phyloP scores from a whole-genome alignment of 2,329 filamentous ascomycete genomes.

The Stromatinia cepivora region DNA sequence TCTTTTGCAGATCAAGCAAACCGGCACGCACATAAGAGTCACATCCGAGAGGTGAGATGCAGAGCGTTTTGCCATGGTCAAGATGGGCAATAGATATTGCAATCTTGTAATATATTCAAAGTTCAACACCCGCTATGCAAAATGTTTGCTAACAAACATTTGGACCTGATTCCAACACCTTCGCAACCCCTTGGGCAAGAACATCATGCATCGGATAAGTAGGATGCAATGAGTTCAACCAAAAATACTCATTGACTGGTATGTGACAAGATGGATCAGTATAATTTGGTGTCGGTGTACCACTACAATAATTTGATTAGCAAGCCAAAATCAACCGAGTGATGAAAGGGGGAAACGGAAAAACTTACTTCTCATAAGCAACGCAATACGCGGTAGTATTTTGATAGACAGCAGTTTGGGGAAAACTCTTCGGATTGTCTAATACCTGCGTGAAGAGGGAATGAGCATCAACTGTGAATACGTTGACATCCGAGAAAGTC shows the following conservation, averaged over 20 bases:
- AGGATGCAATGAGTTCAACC: constrained; percentile 64
- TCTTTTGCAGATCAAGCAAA: not conserved
- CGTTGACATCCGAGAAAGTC: constrained; percentile 46
- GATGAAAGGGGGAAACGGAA: not conserved
- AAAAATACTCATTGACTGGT: constrained; percentile 63
- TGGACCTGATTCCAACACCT: constrained; percentile 44
- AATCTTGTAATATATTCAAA: not conserved
- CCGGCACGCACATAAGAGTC: too few relatives aligned
- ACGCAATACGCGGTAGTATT: constrained; percentile 58
- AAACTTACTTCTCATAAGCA: constrained; percentile 54
- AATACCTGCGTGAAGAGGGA: constrained; percentile 53
- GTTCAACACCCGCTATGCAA: not conserved
- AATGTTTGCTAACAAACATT: constrained; percentile 42
- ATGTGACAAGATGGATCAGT: constrained; percentile 50
- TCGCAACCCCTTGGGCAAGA: constrained; percentile 52
- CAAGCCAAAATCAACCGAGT: not conserved
- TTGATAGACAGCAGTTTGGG: constrained; percentile 52
- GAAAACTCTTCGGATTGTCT: constrained; percentile 51
- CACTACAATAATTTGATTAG: constrained; percentile 40
- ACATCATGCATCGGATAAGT: constrained; percentile 62
- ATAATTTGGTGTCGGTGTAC: constrained; percentile 47
- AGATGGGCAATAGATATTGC: not conserved
- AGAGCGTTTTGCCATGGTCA: not conserved
- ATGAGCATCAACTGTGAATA: constrained; percentile 56
- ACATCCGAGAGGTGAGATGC: not conserved